Conservation (phyloP, 306 rosid species). For the Lathyrus tuberosus region DNA sequence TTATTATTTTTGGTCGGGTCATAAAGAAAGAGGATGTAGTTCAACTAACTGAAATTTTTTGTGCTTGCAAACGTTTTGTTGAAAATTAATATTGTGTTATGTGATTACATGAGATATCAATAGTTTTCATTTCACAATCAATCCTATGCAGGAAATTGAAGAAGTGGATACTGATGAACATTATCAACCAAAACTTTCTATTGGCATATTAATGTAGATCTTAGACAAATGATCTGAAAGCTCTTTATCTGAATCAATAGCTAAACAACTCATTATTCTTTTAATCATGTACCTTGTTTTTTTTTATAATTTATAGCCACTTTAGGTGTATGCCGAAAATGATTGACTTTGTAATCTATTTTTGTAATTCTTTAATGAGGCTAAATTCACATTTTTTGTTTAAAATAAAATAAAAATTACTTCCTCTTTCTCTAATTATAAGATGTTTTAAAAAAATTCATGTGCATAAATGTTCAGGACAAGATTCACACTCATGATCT, state of each 20-base stretch:
- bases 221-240: conserved; percentile 54
- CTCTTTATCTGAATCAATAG: conserved; percentile 6
- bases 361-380: no score
- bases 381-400: no score
- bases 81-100: no score
- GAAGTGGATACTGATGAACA: conserved; percentile 89
- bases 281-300: neutral
- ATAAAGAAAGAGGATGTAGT: conserved; percentile 86
- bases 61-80: no score
- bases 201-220: conserved; percentile 60
- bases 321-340: no score
- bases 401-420: no score
- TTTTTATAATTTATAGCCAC: no score
- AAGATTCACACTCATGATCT: no score
- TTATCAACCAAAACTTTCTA: conserved; percentile 64
- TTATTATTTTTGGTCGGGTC: conserved; percentile 81
- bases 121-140: conserved; percentile 15
- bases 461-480: no score
- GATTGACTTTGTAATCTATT: no score
- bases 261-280: conserved; percentile 3
- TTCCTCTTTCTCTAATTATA: no score
- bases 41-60: conserved; percentile 49
- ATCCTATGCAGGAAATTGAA: conserved; percentile 52
- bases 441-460: no score
- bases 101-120: conserved; percentile 24